Conservation (phyloP, 805 yeast genomes). For the Wickerhamomyces queroliae region DNA sequence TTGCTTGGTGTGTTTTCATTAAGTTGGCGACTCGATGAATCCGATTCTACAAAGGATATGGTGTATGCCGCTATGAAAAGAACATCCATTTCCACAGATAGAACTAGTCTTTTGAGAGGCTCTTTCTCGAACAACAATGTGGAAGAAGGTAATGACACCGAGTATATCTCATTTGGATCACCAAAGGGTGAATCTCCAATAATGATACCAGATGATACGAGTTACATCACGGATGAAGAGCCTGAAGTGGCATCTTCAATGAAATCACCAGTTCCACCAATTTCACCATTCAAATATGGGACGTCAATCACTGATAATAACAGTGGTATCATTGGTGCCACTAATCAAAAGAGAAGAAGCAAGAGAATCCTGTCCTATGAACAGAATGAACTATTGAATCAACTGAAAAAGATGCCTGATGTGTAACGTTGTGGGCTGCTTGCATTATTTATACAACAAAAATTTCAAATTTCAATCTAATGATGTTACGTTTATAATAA, state of each 20-base stretch:
- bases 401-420: conserved; percentile 28
- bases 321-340: conserved; percentile 1
- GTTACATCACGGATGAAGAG: not conserved
- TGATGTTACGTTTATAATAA: not conserved
- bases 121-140: too few species aligned
- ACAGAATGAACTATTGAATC: conserved; percentile 43
- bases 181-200: conserved; percentile 22
- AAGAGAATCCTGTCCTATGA: conserved; percentile 43
- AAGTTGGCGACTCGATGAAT: conserved; percentile 43
- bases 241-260: not conserved
- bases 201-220: not conserved
- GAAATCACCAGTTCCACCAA: conserved; percentile 1
- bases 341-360: conserved; percentile 9
- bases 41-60: conserved; percentile 26
- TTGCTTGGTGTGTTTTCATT: conserved; percentile 59
- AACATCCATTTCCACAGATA: conserved; percentile 3
- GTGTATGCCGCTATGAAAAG: not conserved
- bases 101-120: conserved; percentile 5
- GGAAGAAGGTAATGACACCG: conserved; percentile 10
- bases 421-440: not conserved
- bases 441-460: not conserved
- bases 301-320: conserved; percentile 5
- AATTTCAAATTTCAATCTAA: not conserved
- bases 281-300: conserved; percentile 13
- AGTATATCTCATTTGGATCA: conserved; percentile 36